Percentiles rank a stretch among this genome's conserved stretches.
Conservation (phyloP, 2,329 filamentous ascomycete genomes). For the Metarhizium robertsii region DNA sequence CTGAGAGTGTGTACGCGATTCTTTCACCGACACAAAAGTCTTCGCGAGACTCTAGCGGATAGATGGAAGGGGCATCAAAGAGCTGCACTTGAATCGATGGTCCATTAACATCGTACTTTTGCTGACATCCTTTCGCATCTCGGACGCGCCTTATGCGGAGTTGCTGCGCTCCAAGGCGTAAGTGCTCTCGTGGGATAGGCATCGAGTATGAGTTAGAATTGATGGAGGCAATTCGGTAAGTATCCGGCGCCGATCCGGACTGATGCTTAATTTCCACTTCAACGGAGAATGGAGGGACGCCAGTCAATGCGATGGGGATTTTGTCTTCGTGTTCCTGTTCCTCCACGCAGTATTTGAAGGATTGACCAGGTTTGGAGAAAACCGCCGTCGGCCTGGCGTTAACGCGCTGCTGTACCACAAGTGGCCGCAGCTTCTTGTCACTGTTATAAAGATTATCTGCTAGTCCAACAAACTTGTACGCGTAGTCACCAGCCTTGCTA, state of each 20-base stretch:
- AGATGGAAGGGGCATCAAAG: constrained; percentile 86
- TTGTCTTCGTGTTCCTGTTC: constrained; percentile 74
- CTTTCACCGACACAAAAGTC: constrained; percentile 96
- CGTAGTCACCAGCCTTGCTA: constrained; percentile 68
- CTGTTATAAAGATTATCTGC: constrained; percentile 80
- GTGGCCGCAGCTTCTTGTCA: constrained; percentile 54
- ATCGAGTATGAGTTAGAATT: constrained; percentile 65
- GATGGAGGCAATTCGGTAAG: constrained; percentile 74
- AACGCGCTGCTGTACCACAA: constrained; percentile 73
- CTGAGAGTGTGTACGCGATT: constrained; percentile 83
- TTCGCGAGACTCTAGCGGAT: constrained; percentile 69
- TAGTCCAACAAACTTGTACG: constrained; percentile 76
- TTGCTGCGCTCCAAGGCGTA: constrained; percentile 82
- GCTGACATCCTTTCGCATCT: constrained; percentile 78
- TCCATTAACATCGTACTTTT: constrained; percentile 59
- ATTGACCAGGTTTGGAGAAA: constrained; percentile 80
- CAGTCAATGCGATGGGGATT: constrained; percentile 79
- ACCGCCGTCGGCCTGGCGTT: constrained; percentile 73
- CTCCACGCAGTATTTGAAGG: constrained; percentile 90
- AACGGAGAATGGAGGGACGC: constrained; percentile 77
- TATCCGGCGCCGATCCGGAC: constrained; percentile 67
- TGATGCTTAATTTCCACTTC: constrained; percentile 93
- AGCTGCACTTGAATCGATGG: constrained; percentile 84
- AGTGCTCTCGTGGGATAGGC: constrained; percentile 71
- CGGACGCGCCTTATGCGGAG: constrained; percentile 84